A percentile compares a stretch with the other conserved stretches of the same genome.
Conservation (phyloP, 208 protist species). For the Porcisia hertigi region DNA sequence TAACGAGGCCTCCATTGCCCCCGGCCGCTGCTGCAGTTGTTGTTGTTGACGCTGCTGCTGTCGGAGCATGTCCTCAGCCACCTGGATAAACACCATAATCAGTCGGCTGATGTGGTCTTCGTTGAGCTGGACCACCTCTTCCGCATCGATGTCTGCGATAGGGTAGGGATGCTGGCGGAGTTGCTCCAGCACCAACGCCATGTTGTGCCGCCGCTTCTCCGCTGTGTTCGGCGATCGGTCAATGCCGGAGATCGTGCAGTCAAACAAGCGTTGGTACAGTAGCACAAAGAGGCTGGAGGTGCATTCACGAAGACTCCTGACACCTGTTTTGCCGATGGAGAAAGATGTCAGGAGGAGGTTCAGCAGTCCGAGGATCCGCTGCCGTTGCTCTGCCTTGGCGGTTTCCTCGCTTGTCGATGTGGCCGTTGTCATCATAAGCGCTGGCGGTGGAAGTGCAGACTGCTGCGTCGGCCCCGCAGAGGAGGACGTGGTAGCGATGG, state of each 20-base stretch:
- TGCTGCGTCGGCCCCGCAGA: neutral
- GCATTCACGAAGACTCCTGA: conserved; percentile 80
- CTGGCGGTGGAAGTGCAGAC: neutral
- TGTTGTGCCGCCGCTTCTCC: conserved; percentile 80
- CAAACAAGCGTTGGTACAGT: conserved; percentile 83
- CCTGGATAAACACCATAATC: conserved; percentile 74
- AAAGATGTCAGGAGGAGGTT: conserved; percentile 66
- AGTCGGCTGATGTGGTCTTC: conserved; percentile 85
- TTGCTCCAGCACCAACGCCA: conserved; percentile 72
- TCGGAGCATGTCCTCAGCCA: conserved; percentile 45
- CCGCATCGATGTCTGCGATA: conserved; percentile 59
- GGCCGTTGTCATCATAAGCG: neutral
- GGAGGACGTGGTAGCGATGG: neutral
- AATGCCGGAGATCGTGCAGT: conserved; percentile 67
- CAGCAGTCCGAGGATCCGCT: conserved; percentile 63
- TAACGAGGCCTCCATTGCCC: neutral
- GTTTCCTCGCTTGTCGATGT: neutral
- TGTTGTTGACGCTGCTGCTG: conserved; percentile 19
- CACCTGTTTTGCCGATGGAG: conserved; percentile 45
- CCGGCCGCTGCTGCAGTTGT: conserved; percentile 3
- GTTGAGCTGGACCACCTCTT: conserved; percentile 77
- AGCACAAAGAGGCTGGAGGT: conserved; percentile 88
- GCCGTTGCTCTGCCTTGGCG: conserved; percentile 33
- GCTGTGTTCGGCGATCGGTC: conserved; percentile 69
- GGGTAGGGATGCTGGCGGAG: conserved; percentile 58